Evolutionary conservation across 192 early-diverging fungal genomes (phyloP), one percentile per base, ranked within the genome.

Genomic region (Podila epigama): DNA sequence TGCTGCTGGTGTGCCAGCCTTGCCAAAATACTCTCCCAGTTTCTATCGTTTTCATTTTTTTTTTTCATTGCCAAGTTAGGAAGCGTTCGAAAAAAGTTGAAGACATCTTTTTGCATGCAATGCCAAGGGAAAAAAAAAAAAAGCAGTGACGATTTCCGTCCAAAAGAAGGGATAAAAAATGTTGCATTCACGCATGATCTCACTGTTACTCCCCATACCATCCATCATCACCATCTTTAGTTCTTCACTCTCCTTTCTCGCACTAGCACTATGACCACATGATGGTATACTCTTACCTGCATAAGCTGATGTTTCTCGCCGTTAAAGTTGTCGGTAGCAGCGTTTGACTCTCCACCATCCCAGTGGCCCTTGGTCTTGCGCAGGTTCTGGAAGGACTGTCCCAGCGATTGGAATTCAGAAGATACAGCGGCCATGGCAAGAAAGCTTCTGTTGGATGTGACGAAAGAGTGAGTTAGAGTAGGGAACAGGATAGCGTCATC

Each of bases 11-110:
- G 81, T 84, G 40, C 70, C 69, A 5, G 78, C 79, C 16, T 68
- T 61, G 51, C 82, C 85, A 60, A 86, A 70, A 18, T 81, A 79
- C 40, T 83, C 80, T 25, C 69, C 82, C 29, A 86, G 56, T 51
- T 71, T 72, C 85, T 86, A 69, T 33, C 44, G 44, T 48, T 22
- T 22, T 22, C 41, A n/a, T 15, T 18, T 48, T 25, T 22, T 18
- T 22, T 9, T 20, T 1, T 3, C 44, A 0, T 2, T 22, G 37
- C 37, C n/a, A 22, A 0, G 25, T 22, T 4, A 22, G n/a, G 44
- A 48, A 4, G 22, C 5, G 42, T 44, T 15, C 22, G 42, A 15
- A 18, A 48, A 48, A 22, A 18, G 25, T 18, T 5, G 20, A 48
- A 20, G 25, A 48, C n/a, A 48, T 15, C n/a, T 18, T 18, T 48